A percentile compares a stretch with the other conserved stretches of the same genome.
Conservation (phyloP, 495 filamentous ascomycete genomes). For the Corynascus novoguineensis region DNA sequence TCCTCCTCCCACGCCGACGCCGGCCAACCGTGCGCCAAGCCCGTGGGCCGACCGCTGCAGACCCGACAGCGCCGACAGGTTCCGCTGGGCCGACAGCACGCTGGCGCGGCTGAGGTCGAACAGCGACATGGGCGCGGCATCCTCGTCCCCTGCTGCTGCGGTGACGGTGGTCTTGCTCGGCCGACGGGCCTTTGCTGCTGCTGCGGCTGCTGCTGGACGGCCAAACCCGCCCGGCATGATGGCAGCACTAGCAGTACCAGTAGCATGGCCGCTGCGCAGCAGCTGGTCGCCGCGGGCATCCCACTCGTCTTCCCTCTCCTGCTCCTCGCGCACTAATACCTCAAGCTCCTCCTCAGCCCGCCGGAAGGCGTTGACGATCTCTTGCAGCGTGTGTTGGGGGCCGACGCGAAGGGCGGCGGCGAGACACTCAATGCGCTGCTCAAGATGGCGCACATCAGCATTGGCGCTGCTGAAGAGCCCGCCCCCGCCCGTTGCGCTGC, state of each 20-base stretch:
- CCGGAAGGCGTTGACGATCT: constrained; percentile 79
- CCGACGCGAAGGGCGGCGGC: constrained; percentile 77
- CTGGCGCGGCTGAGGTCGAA: constrained; percentile 83
- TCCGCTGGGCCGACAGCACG: constrained; percentile 63
- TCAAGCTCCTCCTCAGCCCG: constrained; percentile 82
- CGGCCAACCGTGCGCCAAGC: not conserved
- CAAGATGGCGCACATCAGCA: constrained; percentile 58
- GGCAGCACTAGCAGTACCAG: constrained; percentile 19
- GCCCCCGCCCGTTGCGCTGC: not conserved
- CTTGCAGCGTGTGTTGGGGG: constrained; percentile 69
- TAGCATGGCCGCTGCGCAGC: not conserved
- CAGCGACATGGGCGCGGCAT: constrained; percentile 87
- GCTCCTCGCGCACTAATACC: constrained; percentile 61
- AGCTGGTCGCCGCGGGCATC: constrained; percentile 55
- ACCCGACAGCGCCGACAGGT: constrained; percentile 44
- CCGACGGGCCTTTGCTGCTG: constrained; percentile 17
- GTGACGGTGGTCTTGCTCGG: constrained; percentile 19
- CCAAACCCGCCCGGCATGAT: constrained; percentile 62
- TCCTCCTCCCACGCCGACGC: not conserved
- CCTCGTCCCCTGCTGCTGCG: constrained; percentile 29
- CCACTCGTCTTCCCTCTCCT: constrained; percentile 67
- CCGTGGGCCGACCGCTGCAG: constrained; percentile 30
- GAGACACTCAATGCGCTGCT: constrained; percentile 87
- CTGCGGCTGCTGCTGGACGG: constrained; percentile 15
- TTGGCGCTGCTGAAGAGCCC: constrained; percentile 46